Conservation (phyloP, 2,329 filamentous ascomycete genomes). For the Alternaria gaisen region DNA sequence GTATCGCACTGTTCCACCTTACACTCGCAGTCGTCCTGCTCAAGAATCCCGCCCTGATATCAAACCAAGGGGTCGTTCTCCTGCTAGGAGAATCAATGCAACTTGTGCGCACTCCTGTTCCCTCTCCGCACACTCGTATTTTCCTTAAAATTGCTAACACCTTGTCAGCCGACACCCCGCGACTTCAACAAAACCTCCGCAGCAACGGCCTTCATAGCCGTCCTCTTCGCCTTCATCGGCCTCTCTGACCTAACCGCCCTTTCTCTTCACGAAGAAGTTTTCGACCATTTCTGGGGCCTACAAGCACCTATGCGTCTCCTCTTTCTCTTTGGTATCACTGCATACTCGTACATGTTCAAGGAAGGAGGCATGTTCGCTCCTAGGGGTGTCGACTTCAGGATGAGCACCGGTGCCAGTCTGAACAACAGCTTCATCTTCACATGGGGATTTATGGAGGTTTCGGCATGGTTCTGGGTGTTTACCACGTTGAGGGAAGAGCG, state of each 20-base stretch:
- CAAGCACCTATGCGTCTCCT: constrained; percentile 71
- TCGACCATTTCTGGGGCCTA: constrained; percentile 58
- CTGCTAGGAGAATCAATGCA: constrained; percentile 85
- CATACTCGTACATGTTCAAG: constrained; percentile 72
- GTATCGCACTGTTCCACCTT: constrained; percentile 83
- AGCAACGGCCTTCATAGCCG: constrained; percentile 71
- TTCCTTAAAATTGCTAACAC: constrained; percentile 4
- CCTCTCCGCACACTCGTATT: neutral
- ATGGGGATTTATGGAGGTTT: constrained; percentile 83
- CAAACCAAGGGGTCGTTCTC: constrained; percentile 81
- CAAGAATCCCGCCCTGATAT: constrained; percentile 73
- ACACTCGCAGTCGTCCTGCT: constrained; percentile 86
- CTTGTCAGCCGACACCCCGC: constrained; percentile 67
- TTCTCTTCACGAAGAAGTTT: constrained; percentile 54
- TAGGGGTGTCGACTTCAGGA: constrained; percentile 34
- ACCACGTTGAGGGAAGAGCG: constrained; percentile 50
- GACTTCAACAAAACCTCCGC: constrained; percentile 74
- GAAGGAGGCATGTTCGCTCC: constrained; percentile 58
- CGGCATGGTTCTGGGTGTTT: constrained; percentile 83
- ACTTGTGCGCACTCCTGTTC: constrained; percentile 64
- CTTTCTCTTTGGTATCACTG: constrained; percentile 68
- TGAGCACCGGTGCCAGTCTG: constrained; percentile 65
- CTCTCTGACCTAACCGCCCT: constrained; percentile 58
- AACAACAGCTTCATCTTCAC: constrained; percentile 88
- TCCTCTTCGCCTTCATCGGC: constrained; percentile 72